Percentiles rank a stretch among this genome's conserved stretches.
phyloP scores from a whole-genome alignment of 176 grass and related monocot species.

The Bonia amplexicaulis region DNA sequence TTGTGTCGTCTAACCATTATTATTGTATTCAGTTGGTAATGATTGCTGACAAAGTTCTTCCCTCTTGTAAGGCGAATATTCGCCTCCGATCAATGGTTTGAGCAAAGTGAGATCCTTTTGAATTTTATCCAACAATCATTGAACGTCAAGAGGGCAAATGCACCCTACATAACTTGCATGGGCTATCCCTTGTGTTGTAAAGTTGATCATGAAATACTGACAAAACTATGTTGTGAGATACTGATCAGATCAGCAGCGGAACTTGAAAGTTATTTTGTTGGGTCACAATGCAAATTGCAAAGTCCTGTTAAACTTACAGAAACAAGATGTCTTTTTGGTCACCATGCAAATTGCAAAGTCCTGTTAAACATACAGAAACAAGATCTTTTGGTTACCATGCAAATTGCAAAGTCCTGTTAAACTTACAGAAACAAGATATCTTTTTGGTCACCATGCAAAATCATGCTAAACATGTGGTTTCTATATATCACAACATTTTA shows the following conservation, averaged over 20 bases:
- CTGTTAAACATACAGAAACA: background rate
- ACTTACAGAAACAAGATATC: background rate
- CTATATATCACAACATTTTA: background rate
- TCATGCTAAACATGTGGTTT: background rate
- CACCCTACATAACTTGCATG: background rate
- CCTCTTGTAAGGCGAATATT: background rate
- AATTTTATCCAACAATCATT: background rate
- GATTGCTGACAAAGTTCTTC: background rate
- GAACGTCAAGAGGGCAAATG: background rate
- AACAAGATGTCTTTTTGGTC: background rate
- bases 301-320: background rate
- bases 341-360: background rate
- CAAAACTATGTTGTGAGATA: background rate
- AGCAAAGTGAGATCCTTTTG: background rate
- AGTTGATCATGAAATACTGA: background rate
- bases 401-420: background rate
- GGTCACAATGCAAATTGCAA: background rate
- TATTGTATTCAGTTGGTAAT: background rate
- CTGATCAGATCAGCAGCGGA: background rate
- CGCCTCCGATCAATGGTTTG: background rate
- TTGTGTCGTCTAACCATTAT: background rate
- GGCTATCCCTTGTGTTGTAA: background rate
- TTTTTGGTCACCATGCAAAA: background rate
- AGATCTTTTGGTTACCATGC: background rate
- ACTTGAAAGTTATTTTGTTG: background rate